Evolutionary conservation across 2,329 filamentous ascomycete genomes (phyloP).

Genomic region (Hypoxylon sp.): DNA sequence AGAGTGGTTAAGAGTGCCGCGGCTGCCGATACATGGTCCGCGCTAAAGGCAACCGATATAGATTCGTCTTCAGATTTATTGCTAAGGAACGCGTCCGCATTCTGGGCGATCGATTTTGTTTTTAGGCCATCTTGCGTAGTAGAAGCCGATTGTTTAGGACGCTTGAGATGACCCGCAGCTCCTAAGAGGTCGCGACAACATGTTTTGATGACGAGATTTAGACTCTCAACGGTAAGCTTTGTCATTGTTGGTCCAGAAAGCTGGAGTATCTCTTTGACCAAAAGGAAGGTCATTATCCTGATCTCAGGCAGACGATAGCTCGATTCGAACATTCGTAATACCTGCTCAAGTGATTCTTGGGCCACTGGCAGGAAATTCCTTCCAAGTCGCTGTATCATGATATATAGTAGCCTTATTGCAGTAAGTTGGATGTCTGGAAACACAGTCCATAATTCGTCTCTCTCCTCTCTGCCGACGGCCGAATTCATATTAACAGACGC

Average conservation of each 20-base stretch:
- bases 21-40: slow-evolving; percentile 70
- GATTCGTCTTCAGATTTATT: slow-evolving; percentile 56
- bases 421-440: slow-evolving; percentile 83
- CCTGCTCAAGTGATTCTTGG: slow-evolving; percentile 78
- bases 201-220: slow-evolving; percentile 73
- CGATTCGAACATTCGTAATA: slow-evolving; percentile 78
- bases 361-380: slow-evolving; percentile 71
- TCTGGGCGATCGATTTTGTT: slow-evolving; percentile 64
- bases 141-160: slow-evolving; percentile 53
- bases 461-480: slow-evolving; percentile 83
- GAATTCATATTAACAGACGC: slow-evolving; percentile 75
- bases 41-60: slow-evolving; percentile 56
- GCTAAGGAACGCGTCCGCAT: slow-evolving; percentile 80
- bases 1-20: slow-evolving; percentile 72
- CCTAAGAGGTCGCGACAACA: slow-evolving; percentile 83
- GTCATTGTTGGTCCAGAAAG: slow-evolving; percentile 76
- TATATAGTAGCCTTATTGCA: slow-evolving; percentile 73
- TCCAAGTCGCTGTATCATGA: slow-evolving; percentile 71
- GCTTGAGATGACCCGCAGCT: slow-evolving; percentile 65
- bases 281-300: slow-evolving; percentile 72
- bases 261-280: slow-evolving; percentile 71
- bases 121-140: slow-evolving; percentile 59
- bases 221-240: slow-evolving; percentile 74
- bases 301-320: slow-evolving; percentile 67
- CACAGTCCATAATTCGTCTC: slow-evolving; percentile 80